Evolutionary conservation across 2,329 filamentous ascomycete species (phyloP).

Genomic region (Colletotrichum trifolii): DNA sequence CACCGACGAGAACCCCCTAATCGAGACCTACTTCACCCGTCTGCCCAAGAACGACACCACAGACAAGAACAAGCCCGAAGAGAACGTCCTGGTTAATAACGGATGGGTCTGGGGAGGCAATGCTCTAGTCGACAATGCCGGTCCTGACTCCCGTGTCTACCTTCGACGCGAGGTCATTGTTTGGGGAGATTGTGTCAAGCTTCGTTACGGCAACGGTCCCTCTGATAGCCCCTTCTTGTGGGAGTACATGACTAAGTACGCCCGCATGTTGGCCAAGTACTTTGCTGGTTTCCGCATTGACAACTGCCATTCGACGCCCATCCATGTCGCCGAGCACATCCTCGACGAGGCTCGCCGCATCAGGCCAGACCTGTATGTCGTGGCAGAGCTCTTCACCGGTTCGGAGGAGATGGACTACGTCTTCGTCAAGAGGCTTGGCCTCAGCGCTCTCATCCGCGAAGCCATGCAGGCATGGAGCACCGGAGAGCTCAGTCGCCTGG

Average conservation of each 20-base stretch:
- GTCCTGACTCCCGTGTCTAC: slow-evolving; percentile 89
- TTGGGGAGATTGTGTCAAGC: slow-evolving; percentile 98
- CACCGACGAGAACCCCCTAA: slow-evolving; percentile 79
- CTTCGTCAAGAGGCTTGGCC: slow-evolving; percentile 91
- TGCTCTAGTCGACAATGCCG: slow-evolving; percentile 92
- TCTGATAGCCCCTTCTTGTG: slow-evolving; percentile 93
- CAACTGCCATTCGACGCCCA: slow-evolving; percentile 95
- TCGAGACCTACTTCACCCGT: slow-evolving; percentile 95
- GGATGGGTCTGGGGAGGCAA: slow-evolving; percentile 99
- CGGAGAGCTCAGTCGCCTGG: slow-evolving; percentile 88
- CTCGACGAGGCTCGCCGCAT: slow-evolving; percentile 92
- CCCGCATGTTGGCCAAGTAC: slow-evolving; percentile 90
- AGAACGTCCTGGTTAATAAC: slow-evolving; percentile 90
- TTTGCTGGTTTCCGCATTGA: slow-evolving; percentile 97
- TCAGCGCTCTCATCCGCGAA: slow-evolving; percentile 93
- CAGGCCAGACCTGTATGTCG: slow-evolving; percentile 88
- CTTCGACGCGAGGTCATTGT: slow-evolving; percentile 96
- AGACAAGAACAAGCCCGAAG: slow-evolving; percentile 77
- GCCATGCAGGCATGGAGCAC: slow-evolving; percentile 99
- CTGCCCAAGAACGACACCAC: slow-evolving; percentile 84
- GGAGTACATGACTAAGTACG: slow-evolving; percentile 96
- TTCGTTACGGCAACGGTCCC: slow-evolving; percentile 84
- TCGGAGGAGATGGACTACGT: slow-evolving; percentile 96
- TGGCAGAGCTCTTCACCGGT: slow-evolving; percentile 94
- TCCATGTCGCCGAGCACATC: slow-evolving; percentile 94